Conservation (phyloP, 2,329 filamentous ascomycete species). For the Bisporella sp. region DNA sequence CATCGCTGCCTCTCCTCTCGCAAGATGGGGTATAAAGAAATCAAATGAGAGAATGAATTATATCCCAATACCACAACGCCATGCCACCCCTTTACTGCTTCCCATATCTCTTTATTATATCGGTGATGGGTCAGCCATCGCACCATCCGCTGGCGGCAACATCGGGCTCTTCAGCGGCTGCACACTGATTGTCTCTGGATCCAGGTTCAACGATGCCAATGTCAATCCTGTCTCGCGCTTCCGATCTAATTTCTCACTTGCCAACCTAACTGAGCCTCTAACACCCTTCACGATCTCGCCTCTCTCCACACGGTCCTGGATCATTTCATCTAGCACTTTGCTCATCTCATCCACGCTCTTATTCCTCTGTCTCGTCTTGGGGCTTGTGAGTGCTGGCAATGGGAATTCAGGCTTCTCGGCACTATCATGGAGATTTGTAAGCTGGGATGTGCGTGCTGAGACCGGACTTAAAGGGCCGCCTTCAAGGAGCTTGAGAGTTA, state of each 20-base stretch:
- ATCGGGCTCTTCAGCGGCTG: too few species aligned
- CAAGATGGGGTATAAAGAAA: too few species aligned
- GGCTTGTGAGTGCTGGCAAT: constrained; percentile 13
- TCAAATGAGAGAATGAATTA: too few species aligned
- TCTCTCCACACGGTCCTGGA: constrained; percentile 75
- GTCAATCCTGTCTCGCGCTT: too few species aligned
- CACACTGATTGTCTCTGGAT: too few species aligned
- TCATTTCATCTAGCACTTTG: constrained; percentile 92
- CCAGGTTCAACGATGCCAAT: too few species aligned
- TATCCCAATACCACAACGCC: too few species aligned
- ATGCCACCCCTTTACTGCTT: too few species aligned
- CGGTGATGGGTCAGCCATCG: too few species aligned
- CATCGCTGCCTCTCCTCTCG: too few species aligned
- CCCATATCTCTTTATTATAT: too few species aligned
- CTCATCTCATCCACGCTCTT: constrained; percentile 89
- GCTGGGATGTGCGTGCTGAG: constrained; percentile 21
- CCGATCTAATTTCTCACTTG: constrained; percentile 29
- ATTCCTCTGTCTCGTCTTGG: constrained; percentile 24
- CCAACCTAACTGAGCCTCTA: constrained; percentile 59
- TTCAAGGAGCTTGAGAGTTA: constrained; percentile 10
- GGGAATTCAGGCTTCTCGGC: constrained; percentile 13
- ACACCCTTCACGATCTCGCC: constrained; percentile 62
- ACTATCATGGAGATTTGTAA: constrained; percentile 12
- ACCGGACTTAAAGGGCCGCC: constrained; percentile 24
- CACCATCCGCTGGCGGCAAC: too few species aligned